A percentile compares a stretch with the other conserved stretches of the same genome.
These are phyloP conservation scores for Chrysopogon serrulatus DNA, from an alignment of 176 grass and related monocot species.

Conservation along the genomic window DNA sequence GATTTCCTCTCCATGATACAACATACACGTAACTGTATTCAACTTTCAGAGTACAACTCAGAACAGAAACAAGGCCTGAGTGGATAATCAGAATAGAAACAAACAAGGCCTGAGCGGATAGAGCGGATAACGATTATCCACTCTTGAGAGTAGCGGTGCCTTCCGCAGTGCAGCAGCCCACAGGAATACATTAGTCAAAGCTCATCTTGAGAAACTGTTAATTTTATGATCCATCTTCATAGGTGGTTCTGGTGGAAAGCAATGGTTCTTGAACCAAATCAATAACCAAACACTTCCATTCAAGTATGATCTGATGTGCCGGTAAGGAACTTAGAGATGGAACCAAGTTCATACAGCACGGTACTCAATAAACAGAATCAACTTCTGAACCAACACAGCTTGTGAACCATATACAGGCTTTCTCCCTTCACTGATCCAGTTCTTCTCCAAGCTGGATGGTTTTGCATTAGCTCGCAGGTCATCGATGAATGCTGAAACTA, in stretches of 20 bases:
- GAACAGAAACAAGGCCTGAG: neutral
- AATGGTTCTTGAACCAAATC: constrained; percentile 9
- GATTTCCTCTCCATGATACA: neutral
- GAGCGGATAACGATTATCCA: neutral
- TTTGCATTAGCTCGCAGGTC: constrained; percentile 84
- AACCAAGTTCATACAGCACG: constrained; percentile 59
- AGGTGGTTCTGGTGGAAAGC: neutral
- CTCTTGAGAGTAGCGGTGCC: neutral
- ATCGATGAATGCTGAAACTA: constrained; percentile 64
- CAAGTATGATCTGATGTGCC: neutral
- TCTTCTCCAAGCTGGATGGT: constrained; percentile 66
- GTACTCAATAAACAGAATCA: constrained; percentile 72
- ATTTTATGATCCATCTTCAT: neutral
- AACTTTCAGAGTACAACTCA: neutral
- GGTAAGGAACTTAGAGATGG: neutral
- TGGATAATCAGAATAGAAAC: neutral
- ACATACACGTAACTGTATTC: neutral
- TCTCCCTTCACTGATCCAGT: constrained; percentile 76
- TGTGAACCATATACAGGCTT: constrained; percentile 78
- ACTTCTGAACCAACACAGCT: constrained; percentile 78
- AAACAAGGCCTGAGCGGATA: neutral
- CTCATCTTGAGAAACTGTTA: neutral
- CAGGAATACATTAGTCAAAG: neutral
- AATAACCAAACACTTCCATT: neutral
- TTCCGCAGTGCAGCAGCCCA: neutral